Evolutionary conservation across 2,329 filamentous ascomycete species (phyloP).

Genomic region (Eutypa lata): DNA sequence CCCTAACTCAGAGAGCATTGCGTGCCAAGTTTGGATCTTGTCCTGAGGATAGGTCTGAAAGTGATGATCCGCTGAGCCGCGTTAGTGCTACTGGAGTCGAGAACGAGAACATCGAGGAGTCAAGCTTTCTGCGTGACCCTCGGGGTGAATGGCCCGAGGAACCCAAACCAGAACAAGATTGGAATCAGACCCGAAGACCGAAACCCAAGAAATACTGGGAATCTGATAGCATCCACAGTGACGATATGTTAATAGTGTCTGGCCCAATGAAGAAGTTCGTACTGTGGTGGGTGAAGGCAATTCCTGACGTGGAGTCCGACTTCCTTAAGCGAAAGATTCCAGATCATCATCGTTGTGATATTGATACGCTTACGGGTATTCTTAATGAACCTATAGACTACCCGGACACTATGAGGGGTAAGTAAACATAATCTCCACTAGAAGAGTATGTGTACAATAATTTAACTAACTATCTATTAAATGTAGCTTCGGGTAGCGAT

Average conservation of each 20-base stretch:
- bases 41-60: neutral
- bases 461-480: neutral
- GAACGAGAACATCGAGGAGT: neutral
- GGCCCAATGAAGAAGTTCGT: slow-evolving; percentile 6
- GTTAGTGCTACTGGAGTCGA: neutral
- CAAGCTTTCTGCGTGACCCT: neutral
- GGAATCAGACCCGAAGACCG: neutral
- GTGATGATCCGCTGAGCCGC: neutral
- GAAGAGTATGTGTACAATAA: neutral
- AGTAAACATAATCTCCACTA: slow-evolving; percentile 1
- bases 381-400: slow-evolving; percentile 31
- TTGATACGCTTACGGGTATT: slow-evolving; percentile 35
- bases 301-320: slow-evolving; percentile 12
- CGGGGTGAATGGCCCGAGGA: neutral
- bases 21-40: neutral
- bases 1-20: neutral
- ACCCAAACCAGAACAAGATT: neutral
- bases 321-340: slow-evolving; percentile 30
- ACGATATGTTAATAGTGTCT: neutral
- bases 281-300: slow-evolving; percentile 12
- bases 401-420: slow-evolving; percentile 25
- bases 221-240: neutral
- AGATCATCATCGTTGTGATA: slow-evolving; percentile 29
- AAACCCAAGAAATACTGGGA: neutral
- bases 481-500: neutral